phyloP scores from a whole-genome alignment of 768 basidiomycete species.

The Cubamyces sp. region DNA sequence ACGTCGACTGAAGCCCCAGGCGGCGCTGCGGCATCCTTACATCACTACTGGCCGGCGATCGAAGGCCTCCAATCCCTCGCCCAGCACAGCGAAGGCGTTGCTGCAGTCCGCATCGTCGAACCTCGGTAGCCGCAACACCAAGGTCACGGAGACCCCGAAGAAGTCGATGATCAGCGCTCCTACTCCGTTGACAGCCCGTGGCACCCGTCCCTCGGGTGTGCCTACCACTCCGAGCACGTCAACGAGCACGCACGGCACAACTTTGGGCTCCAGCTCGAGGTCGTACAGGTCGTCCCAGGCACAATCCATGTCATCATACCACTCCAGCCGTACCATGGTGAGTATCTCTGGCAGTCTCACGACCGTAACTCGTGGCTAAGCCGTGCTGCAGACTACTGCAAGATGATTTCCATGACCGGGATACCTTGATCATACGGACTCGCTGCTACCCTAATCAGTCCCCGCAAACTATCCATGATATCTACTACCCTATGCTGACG shows the following conservation, averaged over 20 bases:
- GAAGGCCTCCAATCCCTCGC: constrained; percentile 48
- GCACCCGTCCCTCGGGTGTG: constrained; percentile 55
- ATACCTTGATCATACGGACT: constrained; percentile 21
- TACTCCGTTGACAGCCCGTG: constrained; percentile 82
- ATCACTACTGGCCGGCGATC: constrained; percentile 66
- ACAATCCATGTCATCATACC: constrained; percentile 72
- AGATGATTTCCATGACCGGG: constrained; percentile 25
- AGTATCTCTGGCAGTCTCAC: constrained; percentile 38
- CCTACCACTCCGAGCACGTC: constrained; percentile 63
- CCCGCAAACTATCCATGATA: constrained; percentile 38
- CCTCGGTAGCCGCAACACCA: constrained; percentile 54
- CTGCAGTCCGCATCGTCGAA: constrained; percentile 59
- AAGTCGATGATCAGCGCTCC: constrained; percentile 90
- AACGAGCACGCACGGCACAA: constrained; percentile 48
- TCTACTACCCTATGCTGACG: constrained; percentile 32
- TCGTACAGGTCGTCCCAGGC: constrained; percentile 72
- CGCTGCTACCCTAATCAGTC: constrained; percentile 24
- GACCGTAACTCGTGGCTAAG: background rate
- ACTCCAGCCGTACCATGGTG: constrained; percentile 74
- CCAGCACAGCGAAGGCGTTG: constrained; percentile 55
- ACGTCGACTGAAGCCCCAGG: constrained; percentile 89
- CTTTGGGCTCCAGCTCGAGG: constrained; percentile 61
- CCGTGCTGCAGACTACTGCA: constrained; percentile 30
- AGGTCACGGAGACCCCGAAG: constrained; percentile 76
- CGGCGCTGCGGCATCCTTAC: constrained; percentile 91